Conservation (phyloP, 495 filamentous ascomycete genomes). For the Penicillium dipodomyicola region DNA sequence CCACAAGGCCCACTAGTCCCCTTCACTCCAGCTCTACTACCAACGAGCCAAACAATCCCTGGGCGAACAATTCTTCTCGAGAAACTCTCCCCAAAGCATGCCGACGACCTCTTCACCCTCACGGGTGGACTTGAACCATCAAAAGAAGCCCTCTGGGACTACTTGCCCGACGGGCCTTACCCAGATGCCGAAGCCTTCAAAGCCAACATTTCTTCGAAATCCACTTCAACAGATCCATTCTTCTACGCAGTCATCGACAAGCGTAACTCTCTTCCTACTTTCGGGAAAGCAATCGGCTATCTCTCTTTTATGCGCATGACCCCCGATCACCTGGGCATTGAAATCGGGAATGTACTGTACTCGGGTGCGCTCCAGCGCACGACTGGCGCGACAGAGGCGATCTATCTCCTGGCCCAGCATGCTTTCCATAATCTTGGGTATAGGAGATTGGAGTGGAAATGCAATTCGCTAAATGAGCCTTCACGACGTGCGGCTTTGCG, state of each 20-base stretch:
- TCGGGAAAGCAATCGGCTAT: constrained; percentile 38
- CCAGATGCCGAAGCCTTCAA: constrained; percentile 32
- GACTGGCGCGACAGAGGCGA: constrained; percentile 48
- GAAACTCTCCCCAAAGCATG: constrained; percentile 36
- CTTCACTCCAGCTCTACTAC: constrained; percentile 21
- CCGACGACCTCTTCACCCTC: constrained; percentile 38
- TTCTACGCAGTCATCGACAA: constrained; percentile 45
- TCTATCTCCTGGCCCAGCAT: constrained; percentile 47
- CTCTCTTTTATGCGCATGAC: constrained; percentile 45
- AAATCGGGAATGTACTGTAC: constrained; percentile 53
- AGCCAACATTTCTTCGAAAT: constrained; percentile 24
- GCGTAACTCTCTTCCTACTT: constrained; percentile 8
- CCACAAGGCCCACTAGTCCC: constrained; percentile 27
- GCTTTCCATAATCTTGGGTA: constrained; percentile 52
- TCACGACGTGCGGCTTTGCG: constrained; percentile 49
- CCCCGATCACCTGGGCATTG: constrained; percentile 37
- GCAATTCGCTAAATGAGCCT: constrained; percentile 48
- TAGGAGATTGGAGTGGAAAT: constrained; percentile 59
- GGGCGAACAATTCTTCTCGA: constrained; percentile 42
- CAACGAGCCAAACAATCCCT: constrained; percentile 17
- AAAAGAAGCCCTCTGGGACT: constrained; percentile 42
- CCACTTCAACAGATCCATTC: constrained; percentile 33
- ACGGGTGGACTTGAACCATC: constrained; percentile 35
- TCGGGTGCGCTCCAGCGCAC: constrained; percentile 46
- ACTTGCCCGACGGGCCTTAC: constrained; percentile 45